Conservation (phyloP, 2,329 filamentous ascomycete genomes). For the Phaeophleospora eucalypticola region DNA sequence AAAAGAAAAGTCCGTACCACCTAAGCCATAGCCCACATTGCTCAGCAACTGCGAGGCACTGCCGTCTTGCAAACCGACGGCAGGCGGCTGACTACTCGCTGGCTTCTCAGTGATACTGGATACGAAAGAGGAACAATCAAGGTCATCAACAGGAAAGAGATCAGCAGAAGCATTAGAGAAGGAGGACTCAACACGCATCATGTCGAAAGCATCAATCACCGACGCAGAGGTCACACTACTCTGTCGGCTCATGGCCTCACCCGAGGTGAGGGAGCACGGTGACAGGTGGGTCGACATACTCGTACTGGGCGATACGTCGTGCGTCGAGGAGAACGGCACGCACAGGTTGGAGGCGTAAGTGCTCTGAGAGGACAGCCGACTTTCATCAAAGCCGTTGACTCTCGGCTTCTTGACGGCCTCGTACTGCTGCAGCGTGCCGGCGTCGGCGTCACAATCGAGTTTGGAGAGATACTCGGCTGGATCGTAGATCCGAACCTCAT, state of each 20-base stretch:
- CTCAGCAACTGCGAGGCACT: slow-evolving; percentile 21
- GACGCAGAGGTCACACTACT: slow-evolving; percentile 40
- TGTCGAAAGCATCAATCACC: slow-evolving; percentile 40
- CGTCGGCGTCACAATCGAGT: slow-evolving; percentile 20
- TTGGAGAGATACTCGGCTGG: slow-evolving; percentile 28
- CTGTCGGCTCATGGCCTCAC: slow-evolving; percentile 43
- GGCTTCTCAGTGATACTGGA: slow-evolving; percentile 21
- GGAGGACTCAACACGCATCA: slow-evolving; percentile 44
- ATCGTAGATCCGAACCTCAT: slow-evolving; percentile 24
- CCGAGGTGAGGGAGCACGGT: slow-evolving; percentile 23
- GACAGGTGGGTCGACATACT: slow-evolving; percentile 29
- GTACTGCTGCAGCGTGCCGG: slow-evolving; percentile 12
- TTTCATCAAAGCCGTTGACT: slow-evolving; percentile 15
- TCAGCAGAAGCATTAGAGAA: slow-evolving; percentile 31
- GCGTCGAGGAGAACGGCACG: slow-evolving; percentile 17
- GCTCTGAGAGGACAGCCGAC: slow-evolving; percentile 12
- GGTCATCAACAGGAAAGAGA: slow-evolving; percentile 22
- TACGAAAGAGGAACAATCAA: slow-evolving; percentile 24
- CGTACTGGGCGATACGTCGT: slow-evolving; percentile 25
- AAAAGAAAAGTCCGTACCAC: slow-evolving; percentile 22
- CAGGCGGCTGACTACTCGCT: slow-evolving; percentile 23
- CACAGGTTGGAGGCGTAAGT: slow-evolving; percentile 18
- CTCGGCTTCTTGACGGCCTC: slow-evolving; percentile 24
- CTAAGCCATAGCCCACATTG: slow-evolving; percentile 26
- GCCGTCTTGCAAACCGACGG: slow-evolving; percentile 23